Conservation (phyloP, 2,329 filamentous ascomycete genomes). For the Geosmithia flava region DNA sequence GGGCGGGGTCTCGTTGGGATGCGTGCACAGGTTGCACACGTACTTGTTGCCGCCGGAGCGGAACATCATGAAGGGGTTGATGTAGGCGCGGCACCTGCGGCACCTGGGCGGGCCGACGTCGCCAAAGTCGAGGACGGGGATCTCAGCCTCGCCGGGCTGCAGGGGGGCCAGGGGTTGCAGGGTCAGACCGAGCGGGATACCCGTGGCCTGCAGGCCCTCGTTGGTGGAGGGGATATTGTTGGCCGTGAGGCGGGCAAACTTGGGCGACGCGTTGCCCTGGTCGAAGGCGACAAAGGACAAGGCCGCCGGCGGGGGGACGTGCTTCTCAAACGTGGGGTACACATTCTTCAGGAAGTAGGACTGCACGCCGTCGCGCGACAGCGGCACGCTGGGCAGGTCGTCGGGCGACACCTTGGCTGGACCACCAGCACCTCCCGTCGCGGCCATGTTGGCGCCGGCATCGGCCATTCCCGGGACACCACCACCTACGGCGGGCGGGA, state of each 20-base stretch:
- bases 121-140: constrained; percentile 92
- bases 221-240: constrained; percentile 82
- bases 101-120: constrained; percentile 83
- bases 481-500: not conserved
- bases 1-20: constrained; percentile 83
- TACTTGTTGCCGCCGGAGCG: constrained; percentile 88
- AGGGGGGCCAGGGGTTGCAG: constrained; percentile 78
- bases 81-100: constrained; percentile 85
- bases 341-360: constrained; percentile 77
- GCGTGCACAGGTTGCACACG: constrained; percentile 95
- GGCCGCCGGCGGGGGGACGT: constrained; percentile 78
- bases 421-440: constrained; percentile 13
- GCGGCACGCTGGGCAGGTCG: constrained; percentile 82
- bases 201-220: constrained; percentile 70
- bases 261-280: constrained; percentile 92
- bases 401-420: constrained; percentile 64
- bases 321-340: constrained; percentile 91
- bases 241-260: constrained; percentile 80
- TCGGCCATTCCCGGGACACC: constrained; percentile 12
- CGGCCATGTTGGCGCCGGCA: constrained; percentile 14
- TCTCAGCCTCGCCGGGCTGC: constrained; percentile 71
- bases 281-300: constrained; percentile 89
- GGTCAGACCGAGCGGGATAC: constrained; percentile 74
- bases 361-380: constrained; percentile 70
- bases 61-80: constrained; percentile 99